Base-by-base conservation (phyloP, 208 protist genomes). In the Acanthamoeba rhysodes region DNA sequence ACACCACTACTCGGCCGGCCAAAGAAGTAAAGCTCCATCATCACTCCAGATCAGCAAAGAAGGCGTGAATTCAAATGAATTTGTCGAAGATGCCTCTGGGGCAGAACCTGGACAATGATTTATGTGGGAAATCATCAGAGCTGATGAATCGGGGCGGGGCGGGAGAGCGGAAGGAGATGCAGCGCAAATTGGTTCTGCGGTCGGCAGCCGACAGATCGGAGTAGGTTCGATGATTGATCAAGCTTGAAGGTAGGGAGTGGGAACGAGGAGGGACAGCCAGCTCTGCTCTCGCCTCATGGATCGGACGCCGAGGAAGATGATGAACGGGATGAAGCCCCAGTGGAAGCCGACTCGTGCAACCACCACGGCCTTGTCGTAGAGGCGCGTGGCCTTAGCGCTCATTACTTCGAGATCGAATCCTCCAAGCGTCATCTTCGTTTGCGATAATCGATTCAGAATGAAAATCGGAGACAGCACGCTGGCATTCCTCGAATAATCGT, bases 251-350 rank as follows among this genome's bases (percentile, higher is more conserved):
- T 88, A 88, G 50, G 80, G 80, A 14, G 80, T 64, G 10, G 80
- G 80, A 4, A 88, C n/a, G 80, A 88, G 9, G 50, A 88, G 80
- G 27, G 80, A 64, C 53, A 88, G 80, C 41, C 50, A 88, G 80
- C 80, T 88, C 50, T 88, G 80, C 41, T 88, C 50, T 88, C 48
- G 80, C 80, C 50, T 88, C 80, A 88, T 88, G 59, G 87, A 93
- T 48, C 59, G 57, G 27, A 93, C 37, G 27, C 87, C 87, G 64
- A 93, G 87, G 87, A 93, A 72, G 62, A 93, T 76, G 87, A 93
- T 93, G n/a, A 93, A 55, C 53, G 87, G 87, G n/a, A 93, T 57
- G 59, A 93, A 93, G 34, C 87, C 87, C 55, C 55, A 93, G 62
- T 93, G 87, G 59, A 93, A 93, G 87, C 62, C 22, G 37, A 93